Percentiles rank a stretch among this genome's conserved stretches.
Conservation (phyloP, 2,329 filamentous ascomycete genomes). For the Davidsoniella eucalypti region DNA sequence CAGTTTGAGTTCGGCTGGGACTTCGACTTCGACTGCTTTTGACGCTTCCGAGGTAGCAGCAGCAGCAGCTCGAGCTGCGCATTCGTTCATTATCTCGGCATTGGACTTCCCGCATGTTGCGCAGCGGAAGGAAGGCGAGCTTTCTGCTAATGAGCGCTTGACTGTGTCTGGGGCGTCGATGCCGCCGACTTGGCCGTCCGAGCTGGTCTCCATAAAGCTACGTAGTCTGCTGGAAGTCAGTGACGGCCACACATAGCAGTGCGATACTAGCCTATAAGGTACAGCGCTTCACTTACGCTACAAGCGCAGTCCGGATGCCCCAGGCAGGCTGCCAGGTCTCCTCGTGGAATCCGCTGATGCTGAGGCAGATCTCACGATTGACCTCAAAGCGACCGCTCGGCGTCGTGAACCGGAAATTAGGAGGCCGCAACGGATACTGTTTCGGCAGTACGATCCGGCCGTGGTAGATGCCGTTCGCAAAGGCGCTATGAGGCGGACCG, state of each 20-base stretch:
- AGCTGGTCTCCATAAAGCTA: slow-evolving; percentile 85
- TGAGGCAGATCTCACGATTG: slow-evolving; percentile 92
- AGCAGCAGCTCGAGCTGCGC: slow-evolving; percentile 36
- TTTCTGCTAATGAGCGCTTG: slow-evolving; percentile 50
- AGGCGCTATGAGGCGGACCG: slow-evolving; percentile 68
- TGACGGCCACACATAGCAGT: neutral
- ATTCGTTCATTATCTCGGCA: slow-evolving; percentile 55
- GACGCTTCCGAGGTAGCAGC: slow-evolving; percentile 15
- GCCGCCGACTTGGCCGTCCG: slow-evolving; percentile 76
- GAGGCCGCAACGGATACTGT: slow-evolving; percentile 79
- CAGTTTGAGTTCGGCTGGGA: slow-evolving; percentile 43
- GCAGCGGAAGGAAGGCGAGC: slow-evolving; percentile 53
- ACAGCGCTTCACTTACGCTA: slow-evolving; percentile 29
- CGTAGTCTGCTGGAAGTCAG: slow-evolving; percentile 34
- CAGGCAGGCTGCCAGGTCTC: slow-evolving; percentile 98
- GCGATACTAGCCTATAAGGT: neutral
- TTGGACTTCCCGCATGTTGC: slow-evolving; percentile 54
- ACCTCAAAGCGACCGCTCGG: slow-evolving; percentile 86
- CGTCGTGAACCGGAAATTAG: slow-evolving; percentile 88
- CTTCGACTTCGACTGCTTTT: slow-evolving; percentile 17
- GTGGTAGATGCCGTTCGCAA: slow-evolving; percentile 75
- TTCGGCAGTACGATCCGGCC: slow-evolving; percentile 84
- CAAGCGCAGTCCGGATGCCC: slow-evolving; percentile 81
- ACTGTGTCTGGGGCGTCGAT: slow-evolving; percentile 58
- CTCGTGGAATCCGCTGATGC: slow-evolving; percentile 87